Conservation (phyloP, 129 eudicot species). For the Pulicaria dysenterica region DNA sequence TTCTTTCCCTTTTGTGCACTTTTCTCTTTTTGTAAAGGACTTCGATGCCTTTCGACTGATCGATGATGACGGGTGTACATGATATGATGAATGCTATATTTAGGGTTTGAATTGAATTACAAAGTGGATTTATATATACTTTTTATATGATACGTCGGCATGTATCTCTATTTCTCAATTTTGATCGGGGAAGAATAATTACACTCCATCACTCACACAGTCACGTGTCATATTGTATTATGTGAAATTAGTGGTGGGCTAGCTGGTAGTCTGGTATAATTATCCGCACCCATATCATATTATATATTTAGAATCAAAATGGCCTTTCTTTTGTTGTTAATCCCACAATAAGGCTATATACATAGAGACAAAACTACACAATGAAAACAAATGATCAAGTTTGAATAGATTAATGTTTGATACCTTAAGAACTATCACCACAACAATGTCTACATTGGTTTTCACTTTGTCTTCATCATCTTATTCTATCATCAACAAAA, state of each 20-base stretch:
- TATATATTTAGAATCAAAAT: not conserved
- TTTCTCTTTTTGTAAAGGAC: constrained; percentile 47
- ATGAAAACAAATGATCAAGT: constrained; percentile 13
- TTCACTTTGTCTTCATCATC: constrained; percentile 38
- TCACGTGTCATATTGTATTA: too few relatives aligned
- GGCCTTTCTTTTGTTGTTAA: not conserved
- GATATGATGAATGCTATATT: constrained; percentile 40
- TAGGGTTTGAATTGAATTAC: constrained; percentile 38
- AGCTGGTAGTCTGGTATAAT: too few relatives aligned
- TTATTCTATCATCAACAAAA: constrained; percentile 6
- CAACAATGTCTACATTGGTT: constrained; percentile 29
- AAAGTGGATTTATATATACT: constrained; percentile 21
- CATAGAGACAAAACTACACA: not conserved
- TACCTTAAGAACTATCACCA: constrained; percentile 37
- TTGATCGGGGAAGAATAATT: too few relatives aligned
- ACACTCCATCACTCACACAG: too few relatives aligned
- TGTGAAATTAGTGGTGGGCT: too few relatives aligned
- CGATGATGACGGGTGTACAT: constrained; percentile 43
- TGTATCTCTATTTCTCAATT: not conserved
- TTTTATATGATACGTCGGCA: constrained; percentile 11
- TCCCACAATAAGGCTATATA: not conserved
- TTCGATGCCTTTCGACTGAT: constrained; percentile 12
- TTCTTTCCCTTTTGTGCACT: constrained; percentile 6
- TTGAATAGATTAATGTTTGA: not conserved
- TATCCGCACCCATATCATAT: too few relatives aligned